Conservation (phyloP, 352 stramenopile species). For the Globisporangium lucens region DNA sequence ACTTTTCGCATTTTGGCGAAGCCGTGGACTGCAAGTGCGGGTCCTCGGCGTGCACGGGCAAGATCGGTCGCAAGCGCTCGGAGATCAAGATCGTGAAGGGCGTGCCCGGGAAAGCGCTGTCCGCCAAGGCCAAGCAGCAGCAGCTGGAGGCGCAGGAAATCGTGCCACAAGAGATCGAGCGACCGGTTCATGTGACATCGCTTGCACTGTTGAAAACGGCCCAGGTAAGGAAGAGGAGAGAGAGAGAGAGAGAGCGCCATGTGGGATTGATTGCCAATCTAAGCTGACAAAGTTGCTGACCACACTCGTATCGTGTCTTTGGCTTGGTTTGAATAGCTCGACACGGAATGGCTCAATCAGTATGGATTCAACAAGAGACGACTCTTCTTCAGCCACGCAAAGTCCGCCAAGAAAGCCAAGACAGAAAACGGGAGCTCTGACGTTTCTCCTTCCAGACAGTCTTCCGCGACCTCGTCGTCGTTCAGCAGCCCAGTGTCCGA, state of each 20-base stretch:
- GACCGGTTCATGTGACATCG: slow-evolving; percentile 59
- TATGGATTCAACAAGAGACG: slow-evolving; percentile 66
- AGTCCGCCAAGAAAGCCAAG: slow-evolving; percentile 13
- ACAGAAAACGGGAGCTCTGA: background rate
- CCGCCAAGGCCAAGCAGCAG: slow-evolving; percentile 13
- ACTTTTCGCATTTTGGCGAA: slow-evolving; percentile 82
- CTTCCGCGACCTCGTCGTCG: slow-evolving; percentile 17
- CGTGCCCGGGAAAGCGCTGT: background rate
- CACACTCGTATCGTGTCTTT: background rate
- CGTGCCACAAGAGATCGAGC: slow-evolving; percentile 55
- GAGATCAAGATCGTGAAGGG: slow-evolving; percentile 28
- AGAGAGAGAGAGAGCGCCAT: background rate
- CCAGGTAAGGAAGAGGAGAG: slow-evolving; percentile 24
- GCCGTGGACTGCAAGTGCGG: slow-evolving; percentile 76
- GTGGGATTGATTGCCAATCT: background rate
- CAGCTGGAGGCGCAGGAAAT: slow-evolving; percentile 18
- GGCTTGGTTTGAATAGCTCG: slow-evolving; percentile 32
- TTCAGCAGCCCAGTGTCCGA: slow-evolving; percentile 46
- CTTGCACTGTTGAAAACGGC: slow-evolving; percentile 75
- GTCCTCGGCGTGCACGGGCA: slow-evolving; percentile 63
- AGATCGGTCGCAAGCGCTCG: slow-evolving; percentile 72
- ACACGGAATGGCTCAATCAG: slow-evolving; percentile 55
- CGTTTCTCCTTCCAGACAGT: background rate
- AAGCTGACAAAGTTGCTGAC: background rate
- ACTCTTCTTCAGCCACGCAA: slow-evolving; percentile 55